Evolutionary conservation across 495 filamentous ascomycete species (phyloP), one percentile per base, ranked within the genome.

Genomic region (Schizothecium vesticola): DNA sequence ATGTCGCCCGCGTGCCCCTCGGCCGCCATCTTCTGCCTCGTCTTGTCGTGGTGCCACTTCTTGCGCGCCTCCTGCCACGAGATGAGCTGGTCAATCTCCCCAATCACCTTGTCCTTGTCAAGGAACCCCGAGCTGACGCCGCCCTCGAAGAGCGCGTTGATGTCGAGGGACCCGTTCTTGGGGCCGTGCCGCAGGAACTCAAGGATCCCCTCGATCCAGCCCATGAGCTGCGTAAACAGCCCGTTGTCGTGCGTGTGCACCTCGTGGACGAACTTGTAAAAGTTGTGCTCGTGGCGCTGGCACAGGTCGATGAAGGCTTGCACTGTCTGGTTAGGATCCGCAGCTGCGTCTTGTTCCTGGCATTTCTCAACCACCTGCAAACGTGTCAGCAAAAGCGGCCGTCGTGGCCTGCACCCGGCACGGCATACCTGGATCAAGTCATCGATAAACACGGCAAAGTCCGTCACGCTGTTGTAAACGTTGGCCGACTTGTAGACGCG

Each of bases 221-320:
- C 87, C 95, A 99, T 99, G 21, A 99, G 83, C 72, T 93, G 91
- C 26, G 92, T 92, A 75, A 99, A 99, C 3, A 99, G 86, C 6
- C 95, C 95, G 72, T 99, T 94, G 76, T 99, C 95, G 76, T 99
- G 95, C n/a, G 91, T 87, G 76, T 99, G 95, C 1, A 98, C 95
- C 79, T 99, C 96, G 74, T 99, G 95, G 3, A 99, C 88, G 75
- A 99, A 99, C 75, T 97, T 97, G 84, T 99, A 99, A 76, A 99
- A 96, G 82, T 96, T 94, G 75, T 92, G 87, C 80, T 99, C 66
- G 76, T 99, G 95, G 19, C 95, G 88, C 67, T 92, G 91, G 77
- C 95, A 99, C 56, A 99, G 87, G 76, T 99, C 96, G 76, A 98
- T 99, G 77, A 99, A 99, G 43, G 92, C 86, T 77, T 99, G 95